Evolutionary conservation across 495 filamentous ascomycete species (phyloP), one percentile per base, ranked within the genome.

Genomic region (Penicillium coffeae): DNA sequence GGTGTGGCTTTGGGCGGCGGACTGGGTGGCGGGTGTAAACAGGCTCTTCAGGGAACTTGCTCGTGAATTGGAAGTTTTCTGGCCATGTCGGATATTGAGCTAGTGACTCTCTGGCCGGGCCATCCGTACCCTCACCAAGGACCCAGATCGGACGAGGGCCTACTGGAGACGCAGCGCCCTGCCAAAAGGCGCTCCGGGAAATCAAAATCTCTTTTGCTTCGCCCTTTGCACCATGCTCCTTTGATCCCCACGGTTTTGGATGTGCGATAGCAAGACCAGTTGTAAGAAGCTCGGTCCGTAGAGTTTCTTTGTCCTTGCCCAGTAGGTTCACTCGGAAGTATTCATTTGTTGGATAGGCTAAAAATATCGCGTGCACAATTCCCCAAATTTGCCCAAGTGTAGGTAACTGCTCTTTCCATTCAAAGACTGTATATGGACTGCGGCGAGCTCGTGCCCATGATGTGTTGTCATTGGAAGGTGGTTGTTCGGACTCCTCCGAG

Each of bases 141-240:
- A 68, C 66, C 83, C 83, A 87, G 38, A 74, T 78, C 4, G 81
- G 77, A 13, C 82, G 82, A 8, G 81, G 61, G 21, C 83, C 83
- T 20, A 82, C 71, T 21, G 83, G 83, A 1, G 81, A 84, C 19
- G 69, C 83, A 20, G 83, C 83, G 34, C 83, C 82, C 54, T 87
- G 83, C 82, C 83, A 87, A 70, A 87, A 87, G 9, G 82, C 70
- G 16, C 60, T 64, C 18, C 68, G 64, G 15, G 69, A 54, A 32
- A 71, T 42, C 33, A 71, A 32, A n/a, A 71, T 16, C 8, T 66
- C 62, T 14, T 65, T 50, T 15, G 57, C 34, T 35, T 55, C 30
- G 38, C 45, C 54, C 21, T 36, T 7, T 49, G 54, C 25, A 54
- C 30, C 8, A 30, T 30, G 25, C 59, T 50, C 16, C 59, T 49